A percentile compares a stretch with the other conserved stretches of the same genome.
phyloP scores from a whole-genome alignment of 331 rosid species.

The Malus hybrid region DNA sequence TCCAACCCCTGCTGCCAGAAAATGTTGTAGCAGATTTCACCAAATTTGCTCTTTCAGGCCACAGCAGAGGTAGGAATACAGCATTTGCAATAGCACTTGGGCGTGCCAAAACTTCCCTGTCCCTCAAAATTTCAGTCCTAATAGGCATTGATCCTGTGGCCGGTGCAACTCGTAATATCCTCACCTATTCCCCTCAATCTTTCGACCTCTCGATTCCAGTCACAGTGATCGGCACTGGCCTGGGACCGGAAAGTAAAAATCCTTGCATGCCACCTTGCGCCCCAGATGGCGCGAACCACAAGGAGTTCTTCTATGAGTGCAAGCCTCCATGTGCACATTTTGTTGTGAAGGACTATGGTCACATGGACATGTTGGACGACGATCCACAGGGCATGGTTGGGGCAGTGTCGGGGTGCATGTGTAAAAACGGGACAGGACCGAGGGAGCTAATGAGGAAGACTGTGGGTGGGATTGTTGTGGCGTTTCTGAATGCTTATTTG shows the following conservation, averaged over 20 bases:
- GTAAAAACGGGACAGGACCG: conserved; percentile 37
- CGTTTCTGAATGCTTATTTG: conserved; percentile 40
- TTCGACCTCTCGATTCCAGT: conserved; percentile 32
- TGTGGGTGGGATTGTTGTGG: conserved; percentile 48
- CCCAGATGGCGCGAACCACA: conserved; percentile 42
- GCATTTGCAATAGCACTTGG: conserved; percentile 57
- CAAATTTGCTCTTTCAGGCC: conserved; percentile 36
- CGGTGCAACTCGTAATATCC: conserved; percentile 26
- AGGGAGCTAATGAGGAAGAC: conserved; percentile 43
- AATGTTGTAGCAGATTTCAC: conserved; percentile 22
- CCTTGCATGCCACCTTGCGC: conserved; percentile 29
- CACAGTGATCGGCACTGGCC: conserved; percentile 42
- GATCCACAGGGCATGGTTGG: conserved; percentile 11
- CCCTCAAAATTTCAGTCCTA: conserved; percentile 26
- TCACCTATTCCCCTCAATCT: conserved; percentile 24
- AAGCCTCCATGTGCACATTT: conserved; percentile 49
- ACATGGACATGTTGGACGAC: conserved; percentile 56
- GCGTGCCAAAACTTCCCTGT: conserved; percentile 10
- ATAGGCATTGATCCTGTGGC: conserved; percentile 59
- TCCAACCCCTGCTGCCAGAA: conserved; percentile 25
- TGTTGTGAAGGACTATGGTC: conserved; percentile 50
- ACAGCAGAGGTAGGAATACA: conserved; percentile 55
- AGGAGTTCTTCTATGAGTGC: conserved; percentile 40
- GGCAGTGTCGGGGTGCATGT: conserved; percentile 1
- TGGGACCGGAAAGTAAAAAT: conserved; percentile 20